Evolutionary conservation across 345 rosid species (phyloP), one percentile per base, ranked within the genome.

Genomic region (Jatropha curcas): DNA sequence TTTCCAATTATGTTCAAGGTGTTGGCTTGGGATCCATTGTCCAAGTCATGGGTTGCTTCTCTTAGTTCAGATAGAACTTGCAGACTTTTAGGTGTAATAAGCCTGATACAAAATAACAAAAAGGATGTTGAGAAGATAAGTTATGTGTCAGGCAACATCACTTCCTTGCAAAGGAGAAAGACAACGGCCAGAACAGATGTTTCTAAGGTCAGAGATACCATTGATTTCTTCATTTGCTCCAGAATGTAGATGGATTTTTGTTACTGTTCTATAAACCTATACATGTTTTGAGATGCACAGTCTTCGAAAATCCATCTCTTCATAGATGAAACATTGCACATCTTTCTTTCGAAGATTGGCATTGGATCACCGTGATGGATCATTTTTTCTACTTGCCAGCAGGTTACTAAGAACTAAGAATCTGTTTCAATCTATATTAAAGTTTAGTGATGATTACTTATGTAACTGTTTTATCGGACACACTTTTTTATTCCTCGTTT

Each of bases 331-430:
- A 95, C 99, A 35, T 73, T 95, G 75, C 94, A n/a, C 94, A 6
- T 92, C 99, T 68, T 92, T 95, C 87, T 95, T 95, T 77, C 83
- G 98, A 80, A 89, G 99, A 91, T 82, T 95, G 76, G 91, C 98
- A 25, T 95, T n/a, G n/a, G 99, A 98, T 93, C 99, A 56, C 98
- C 96, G n/a, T 80, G 99, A 92, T 88, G 99, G 99, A 58, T 91
- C 96, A 2, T 92, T 95, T 84, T 83, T 95, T 81, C 90, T 95
- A 74, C 86, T n/a, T 76, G 71, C 99, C 98, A 43, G 92, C 99
- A 62, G 99, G 99, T 95, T 45, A n/a, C n/a, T n/a, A n/a, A n/a
- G n/a, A n/a, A n/a, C n/a, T n/a, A n/a, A n/a, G n/a, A n/a, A n/a
- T n/a, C n/a, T n/a, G n/a, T n/a, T n/a, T n/a, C n/a, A n/a, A n/a